phyloP scores from a whole-genome alignment of 2,329 filamentous ascomycete species.

The Paraphaeosphaeria minitans region DNA sequence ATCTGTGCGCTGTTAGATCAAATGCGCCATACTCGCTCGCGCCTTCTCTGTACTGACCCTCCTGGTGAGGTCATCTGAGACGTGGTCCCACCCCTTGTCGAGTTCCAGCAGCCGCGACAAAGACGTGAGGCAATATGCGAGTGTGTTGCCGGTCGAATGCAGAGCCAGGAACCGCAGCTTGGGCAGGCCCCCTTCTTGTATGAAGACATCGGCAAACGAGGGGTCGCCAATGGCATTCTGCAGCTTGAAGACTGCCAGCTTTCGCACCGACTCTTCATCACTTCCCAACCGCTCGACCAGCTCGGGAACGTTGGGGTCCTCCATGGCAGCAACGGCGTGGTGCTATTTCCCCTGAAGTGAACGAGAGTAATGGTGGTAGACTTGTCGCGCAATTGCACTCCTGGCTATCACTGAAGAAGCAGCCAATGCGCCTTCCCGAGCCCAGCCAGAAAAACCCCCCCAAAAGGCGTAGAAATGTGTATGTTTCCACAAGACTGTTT shows the following conservation, averaged over 20 bases:
- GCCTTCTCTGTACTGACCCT: conserved; percentile 55
- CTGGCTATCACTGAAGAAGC: neutral
- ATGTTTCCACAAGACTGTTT: neutral
- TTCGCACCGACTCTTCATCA: conserved; percentile 85
- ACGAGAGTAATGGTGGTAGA: conserved; percentile 14
- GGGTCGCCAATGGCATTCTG: conserved; percentile 95
- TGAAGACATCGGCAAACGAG: conserved; percentile 95
- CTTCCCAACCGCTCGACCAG: conserved; percentile 64
- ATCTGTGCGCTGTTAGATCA: conserved; percentile 56
- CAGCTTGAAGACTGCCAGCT: conserved; percentile 99
- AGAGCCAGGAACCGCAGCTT: conserved; percentile 84
- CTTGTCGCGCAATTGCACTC: neutral
- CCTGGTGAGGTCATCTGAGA: conserved; percentile 73
- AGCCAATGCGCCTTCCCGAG: conserved; percentile 3
- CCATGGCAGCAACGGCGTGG: conserved; percentile 48
- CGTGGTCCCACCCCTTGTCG: conserved; percentile 96
- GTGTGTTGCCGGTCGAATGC: conserved; percentile 85
- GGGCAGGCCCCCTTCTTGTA: conserved; percentile 81
- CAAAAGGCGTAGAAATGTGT: neutral
- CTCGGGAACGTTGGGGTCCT: conserved; percentile 61
- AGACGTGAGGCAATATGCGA: conserved; percentile 93
- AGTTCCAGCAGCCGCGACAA: conserved; percentile 87
- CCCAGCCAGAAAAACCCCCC: neutral
- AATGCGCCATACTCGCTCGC: conserved; percentile 5
- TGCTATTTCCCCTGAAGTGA: conserved; percentile 4